A percentile compares a stretch with the other conserved stretches of the same genome.
Conservation (phyloP, 1,284 basidiomycete genomes). For the Sanghuangporus sanghuang region DNA sequence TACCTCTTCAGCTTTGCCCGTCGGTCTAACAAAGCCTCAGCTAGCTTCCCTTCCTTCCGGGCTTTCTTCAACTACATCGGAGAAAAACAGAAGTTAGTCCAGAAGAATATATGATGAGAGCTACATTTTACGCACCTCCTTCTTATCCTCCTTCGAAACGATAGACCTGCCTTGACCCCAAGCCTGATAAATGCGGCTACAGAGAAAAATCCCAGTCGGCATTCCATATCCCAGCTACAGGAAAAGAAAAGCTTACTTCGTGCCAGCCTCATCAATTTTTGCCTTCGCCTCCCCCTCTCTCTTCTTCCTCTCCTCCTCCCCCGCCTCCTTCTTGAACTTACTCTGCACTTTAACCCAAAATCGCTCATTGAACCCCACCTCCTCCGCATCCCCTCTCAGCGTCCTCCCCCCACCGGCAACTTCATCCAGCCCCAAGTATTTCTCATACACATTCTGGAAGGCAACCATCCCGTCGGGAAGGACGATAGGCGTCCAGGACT, state of each 20-base stretch:
- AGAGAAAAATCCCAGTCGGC: conserved; percentile 1
- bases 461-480: conserved; percentile 72
- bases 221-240: conserved; percentile 6
- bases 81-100: conserved; percentile 5
- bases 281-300: conserved; percentile 39
- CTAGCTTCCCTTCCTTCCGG: conserved; percentile 79
- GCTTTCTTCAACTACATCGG: conserved; percentile 73
- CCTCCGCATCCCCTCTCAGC: conserved; percentile 78
- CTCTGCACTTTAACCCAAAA: conserved; percentile 89
- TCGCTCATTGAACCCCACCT: conserved; percentile 73
- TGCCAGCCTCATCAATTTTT: conserved; percentile 60
- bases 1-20: conserved; percentile 91
- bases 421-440: conserved; percentile 77
- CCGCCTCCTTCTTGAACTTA: conserved; percentile 84
- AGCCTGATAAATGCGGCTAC: conserved; percentile 74
- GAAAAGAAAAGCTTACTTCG: conserved; percentile 52
- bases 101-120: conserved; percentile 13
- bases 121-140: conserved; percentile 43
- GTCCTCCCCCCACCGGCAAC: conserved; percentile 75
- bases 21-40: conserved; percentile 86
- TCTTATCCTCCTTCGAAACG: conserved; percentile 66
- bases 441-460: conserved; percentile 82
- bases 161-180: conserved; percentile 83
- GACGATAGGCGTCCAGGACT: conserved; percentile 80
- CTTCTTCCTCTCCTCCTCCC: conserved; percentile 76